Conservation (phyloP, 495 filamentous ascomycete species). For the Daldinia loculata region DNA sequence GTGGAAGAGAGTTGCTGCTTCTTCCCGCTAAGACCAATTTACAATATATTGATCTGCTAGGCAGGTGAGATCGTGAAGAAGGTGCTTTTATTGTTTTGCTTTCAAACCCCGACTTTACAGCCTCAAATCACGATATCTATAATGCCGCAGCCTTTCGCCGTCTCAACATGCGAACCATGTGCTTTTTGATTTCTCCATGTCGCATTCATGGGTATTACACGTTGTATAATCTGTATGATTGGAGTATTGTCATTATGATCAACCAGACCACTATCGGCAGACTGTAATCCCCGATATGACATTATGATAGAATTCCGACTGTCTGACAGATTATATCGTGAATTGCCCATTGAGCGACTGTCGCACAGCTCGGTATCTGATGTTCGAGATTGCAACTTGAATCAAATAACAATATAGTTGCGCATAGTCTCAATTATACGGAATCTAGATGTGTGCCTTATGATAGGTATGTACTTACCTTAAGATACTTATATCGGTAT, state of each 20-base stretch:
- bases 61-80: conserved; percentile 35
- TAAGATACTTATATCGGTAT: conserved; percentile 12
- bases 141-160: conserved; percentile 14
- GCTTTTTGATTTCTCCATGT: neutral
- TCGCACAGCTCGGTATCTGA: conserved; percentile 22
- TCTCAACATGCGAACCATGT: conserved; percentile 10
- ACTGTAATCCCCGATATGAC: conserved; percentile 25
- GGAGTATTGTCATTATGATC: neutral
- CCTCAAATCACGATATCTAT: conserved; percentile 34
- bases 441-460: conserved; percentile 33
- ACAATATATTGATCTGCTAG: conserved; percentile 31
- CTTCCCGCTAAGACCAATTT: conserved; percentile 14
- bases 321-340: conserved; percentile 4
- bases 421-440: conserved; percentile 8
- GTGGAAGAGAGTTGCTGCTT: neutral
- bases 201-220: neutral
- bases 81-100: conserved; percentile 22
- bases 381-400: neutral
- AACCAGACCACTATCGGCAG: conserved; percentile 19
- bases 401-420: conserved; percentile 1
- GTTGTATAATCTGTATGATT: conserved; percentile 3
- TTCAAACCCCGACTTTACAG: conserved; percentile 33
- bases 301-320: neutral
- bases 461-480: conserved; percentile 5
- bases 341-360: conserved; percentile 12